Conservation (phyloP, 2,329 filamentous ascomycete genomes). For the Colletotrichum spaethianum region DNA sequence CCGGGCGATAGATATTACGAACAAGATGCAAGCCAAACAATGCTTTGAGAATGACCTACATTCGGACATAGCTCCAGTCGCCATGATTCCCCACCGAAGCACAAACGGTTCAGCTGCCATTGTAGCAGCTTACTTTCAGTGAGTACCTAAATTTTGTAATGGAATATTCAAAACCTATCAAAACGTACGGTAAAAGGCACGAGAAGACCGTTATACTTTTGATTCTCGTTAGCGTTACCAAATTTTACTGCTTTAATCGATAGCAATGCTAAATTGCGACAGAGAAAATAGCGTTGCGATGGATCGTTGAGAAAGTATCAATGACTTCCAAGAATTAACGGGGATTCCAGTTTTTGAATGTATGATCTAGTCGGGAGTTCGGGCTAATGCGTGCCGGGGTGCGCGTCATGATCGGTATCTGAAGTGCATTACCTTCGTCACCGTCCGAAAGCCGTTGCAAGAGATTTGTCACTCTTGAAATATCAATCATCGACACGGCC, state of each 20-base stretch:
- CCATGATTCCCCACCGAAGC: constrained; percentile 72
- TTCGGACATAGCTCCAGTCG: constrained; percentile 71
- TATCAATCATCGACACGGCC: not conserved
- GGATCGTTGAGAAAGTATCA: no score
- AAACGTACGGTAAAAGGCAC: not conserved
- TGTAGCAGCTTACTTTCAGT: constrained; percentile 30
- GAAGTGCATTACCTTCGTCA: no score
- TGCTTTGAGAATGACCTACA: constrained; percentile 56
- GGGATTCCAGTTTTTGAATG: no score
- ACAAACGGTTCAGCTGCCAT: constrained; percentile 65
- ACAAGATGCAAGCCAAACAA: not conserved
- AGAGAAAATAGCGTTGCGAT: no score
- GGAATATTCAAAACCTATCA: no score
- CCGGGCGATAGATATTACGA: not conserved
- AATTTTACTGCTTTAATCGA: no score
- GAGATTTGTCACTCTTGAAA: no score
- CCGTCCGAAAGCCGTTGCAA: not conserved
- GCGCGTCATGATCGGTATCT: no score
- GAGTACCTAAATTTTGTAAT: no score
- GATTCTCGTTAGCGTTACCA: no score
- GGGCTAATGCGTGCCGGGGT: not conserved
- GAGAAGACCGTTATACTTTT: not conserved
- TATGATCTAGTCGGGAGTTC: not conserved
- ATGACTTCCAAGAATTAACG: no score
- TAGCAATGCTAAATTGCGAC: no score